Conservation (phyloP, 139 green algal genomes). For the Diplosphaera chodatii region DNA sequence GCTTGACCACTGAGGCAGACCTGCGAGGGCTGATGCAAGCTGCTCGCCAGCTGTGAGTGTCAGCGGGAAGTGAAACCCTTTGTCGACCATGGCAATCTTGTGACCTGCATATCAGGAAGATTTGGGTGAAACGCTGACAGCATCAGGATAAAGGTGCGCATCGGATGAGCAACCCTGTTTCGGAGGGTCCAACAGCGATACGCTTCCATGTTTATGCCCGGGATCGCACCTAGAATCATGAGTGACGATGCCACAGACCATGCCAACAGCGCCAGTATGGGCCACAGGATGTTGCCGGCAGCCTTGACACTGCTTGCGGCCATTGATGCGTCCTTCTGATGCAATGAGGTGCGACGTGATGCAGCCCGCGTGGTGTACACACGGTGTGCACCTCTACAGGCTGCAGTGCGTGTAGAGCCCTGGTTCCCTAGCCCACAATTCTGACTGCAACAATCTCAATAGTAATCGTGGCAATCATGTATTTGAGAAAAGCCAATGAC, state of each 20-base stretch:
- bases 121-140: neutral
- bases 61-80: slow-evolving; percentile 51
- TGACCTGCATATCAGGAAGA: slow-evolving; percentile 28
- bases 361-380: no score
- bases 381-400: no score
- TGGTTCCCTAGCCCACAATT: no score
- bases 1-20: neutral
- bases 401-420: no score
- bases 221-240: slow-evolving; percentile 47
- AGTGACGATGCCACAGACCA: slow-evolving; percentile 46
- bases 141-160: neutral
- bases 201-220: no score
- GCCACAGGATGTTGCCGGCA: neutral
- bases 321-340: neutral
- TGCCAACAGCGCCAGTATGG: slow-evolving; percentile 11
- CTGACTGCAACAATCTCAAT: no score
- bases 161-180: no score
- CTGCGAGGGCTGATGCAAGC: slow-evolving; percentile 20
- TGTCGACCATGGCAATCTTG: slow-evolving; percentile 42
- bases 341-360: no score
- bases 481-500: no score
- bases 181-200: no score
- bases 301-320: neutral
- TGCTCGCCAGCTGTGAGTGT: slow-evolving; percentile 50
- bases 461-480: no score